Evolutionary conservation across 73 alveolate genomes (phyloP), one percentile per base, ranked within the genome.

Genomic region (Tetrahymena malaccensis): DNA sequence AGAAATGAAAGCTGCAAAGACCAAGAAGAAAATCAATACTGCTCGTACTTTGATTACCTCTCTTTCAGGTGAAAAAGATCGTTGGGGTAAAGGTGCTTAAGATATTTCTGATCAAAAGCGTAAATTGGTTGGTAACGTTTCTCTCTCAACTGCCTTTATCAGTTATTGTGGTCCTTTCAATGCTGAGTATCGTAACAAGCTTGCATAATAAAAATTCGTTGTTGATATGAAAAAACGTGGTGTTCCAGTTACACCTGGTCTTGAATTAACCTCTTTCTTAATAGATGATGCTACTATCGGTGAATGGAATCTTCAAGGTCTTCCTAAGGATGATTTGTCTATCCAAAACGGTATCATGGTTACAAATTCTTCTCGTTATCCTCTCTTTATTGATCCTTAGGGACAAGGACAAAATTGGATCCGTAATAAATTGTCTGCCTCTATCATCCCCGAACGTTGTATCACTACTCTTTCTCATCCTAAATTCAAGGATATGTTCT

Each of bases 241-340:
- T 35, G 97, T 99, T 93, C 99, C 99, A 34, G 98, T 98, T 93
- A 96, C 99, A 40, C 97, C 95, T 83, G 99, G 98, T 94, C 96
- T 98, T 44, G 98, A 98, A 55, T 85, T 95, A 57, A 98, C 98
- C n/a, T 89, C 97, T 94, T 98, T 98, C 99, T 97, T 99, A 95
- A 99, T 99, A 31, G 99, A 99, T 97, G 99, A 99, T 97, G 99
- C 99, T n/a, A 99, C 99, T 93, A 99, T 98, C 31, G 99, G 99
- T 85, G 99, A 99, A 97, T 99, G 99, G 99, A 99, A 99, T 94
- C 96, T 99, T 97, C 98, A 99, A 97, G 99, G 99, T 57, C 97
- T 99, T 55, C 99, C 99, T 35, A 97, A 99, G 93, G 99, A 99
- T 98, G 99, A 99, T 93, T 97, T 99, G 89, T 98, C 99, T 83